A percentile compares a stretch with the other conserved stretches of the same genome.
Evolutionary conservation across 2,329 filamentous ascomycete species (phyloP).

Genomic region (Metarhizium rileyi): DNA sequence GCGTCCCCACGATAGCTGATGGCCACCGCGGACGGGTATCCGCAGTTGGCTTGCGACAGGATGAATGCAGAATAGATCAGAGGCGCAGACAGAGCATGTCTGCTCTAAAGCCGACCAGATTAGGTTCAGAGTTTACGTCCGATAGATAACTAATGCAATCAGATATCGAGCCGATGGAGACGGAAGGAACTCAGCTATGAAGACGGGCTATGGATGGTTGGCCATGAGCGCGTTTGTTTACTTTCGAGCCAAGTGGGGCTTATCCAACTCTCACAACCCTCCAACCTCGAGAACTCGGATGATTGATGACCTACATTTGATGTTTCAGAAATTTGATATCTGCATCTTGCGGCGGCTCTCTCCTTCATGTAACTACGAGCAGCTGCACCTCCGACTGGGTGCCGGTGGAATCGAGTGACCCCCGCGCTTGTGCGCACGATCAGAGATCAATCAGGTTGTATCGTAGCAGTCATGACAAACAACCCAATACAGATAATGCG

Average conservation of each 20-base stretch:
- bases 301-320: no score
- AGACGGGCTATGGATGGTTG: neutral
- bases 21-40: neutral
- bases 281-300: neutral
- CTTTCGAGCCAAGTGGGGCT: constrained; percentile 13
- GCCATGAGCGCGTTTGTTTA: constrained; percentile 22
- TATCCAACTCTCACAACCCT: neutral
- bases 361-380: no score
- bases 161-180: neutral
- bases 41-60: constrained; percentile 10
- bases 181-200: neutral
- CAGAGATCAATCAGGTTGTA: no score
- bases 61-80: neutral
- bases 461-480: no score
- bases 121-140: no score
- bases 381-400: no score
- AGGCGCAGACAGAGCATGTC: constrained; percentile 4
- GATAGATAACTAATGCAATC: no score
- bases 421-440: no score
- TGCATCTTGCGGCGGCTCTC: no score
- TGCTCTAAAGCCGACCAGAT: neutral
- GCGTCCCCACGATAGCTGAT: neutral
- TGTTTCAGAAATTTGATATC: no score
- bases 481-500: no score
- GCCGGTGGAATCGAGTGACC: no score